Conservation (phyloP, 2,329 filamentous ascomycete genomes). For the Capronia epimyces region DNA sequence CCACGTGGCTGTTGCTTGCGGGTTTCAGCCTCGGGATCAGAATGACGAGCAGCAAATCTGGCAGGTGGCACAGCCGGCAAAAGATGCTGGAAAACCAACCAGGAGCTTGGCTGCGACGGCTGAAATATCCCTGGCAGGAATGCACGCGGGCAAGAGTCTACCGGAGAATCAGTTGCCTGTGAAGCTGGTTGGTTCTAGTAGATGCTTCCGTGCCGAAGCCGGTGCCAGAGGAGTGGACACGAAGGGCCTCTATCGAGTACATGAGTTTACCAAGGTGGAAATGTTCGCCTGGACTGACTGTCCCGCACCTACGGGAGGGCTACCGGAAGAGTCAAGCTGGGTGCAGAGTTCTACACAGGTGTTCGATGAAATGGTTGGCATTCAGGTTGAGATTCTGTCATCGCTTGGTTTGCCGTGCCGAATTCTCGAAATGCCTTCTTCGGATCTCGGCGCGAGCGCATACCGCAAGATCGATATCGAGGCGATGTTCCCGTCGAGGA, state of each 20-base stretch:
- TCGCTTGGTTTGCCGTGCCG: slow-evolving; percentile 77
- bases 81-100: slow-evolving; percentile 58
- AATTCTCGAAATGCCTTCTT: slow-evolving; percentile 83
- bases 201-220: slow-evolving; percentile 95
- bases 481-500: slow-evolving; percentile 81
- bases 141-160: slow-evolving; percentile 71
- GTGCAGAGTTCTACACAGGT: slow-evolving; percentile 41
- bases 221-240: slow-evolving; percentile 84
- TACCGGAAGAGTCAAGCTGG: slow-evolving; percentile 16
- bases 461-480: slow-evolving; percentile 88
- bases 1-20: slow-evolving; percentile 84
- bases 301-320: slow-evolving; percentile 42
- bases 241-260: slow-evolving; percentile 91
- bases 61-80: slow-evolving; percentile 64
- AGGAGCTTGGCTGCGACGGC: slow-evolving; percentile 80
- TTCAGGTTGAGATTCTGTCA: slow-evolving; percentile 77
- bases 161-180: slow-evolving; percentile 63
- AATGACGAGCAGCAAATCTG: slow-evolving; percentile 92
- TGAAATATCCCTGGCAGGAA: slow-evolving; percentile 88
- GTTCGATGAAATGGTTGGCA: slow-evolving; percentile 78
- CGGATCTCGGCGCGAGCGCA: slow-evolving; percentile 84
- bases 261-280: slow-evolving; percentile 98
- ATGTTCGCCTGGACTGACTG: slow-evolving; percentile 82
- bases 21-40: slow-evolving; percentile 87
- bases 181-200: slow-evolving; percentile 74